A percentile compares a stretch with the other conserved stretches of the same genome.
These are phyloP conservation scores for Rhodotorula taiwanensis DNA, from an alignment of 768 basidiomycete species.

Conservation along the genomic window DNA sequence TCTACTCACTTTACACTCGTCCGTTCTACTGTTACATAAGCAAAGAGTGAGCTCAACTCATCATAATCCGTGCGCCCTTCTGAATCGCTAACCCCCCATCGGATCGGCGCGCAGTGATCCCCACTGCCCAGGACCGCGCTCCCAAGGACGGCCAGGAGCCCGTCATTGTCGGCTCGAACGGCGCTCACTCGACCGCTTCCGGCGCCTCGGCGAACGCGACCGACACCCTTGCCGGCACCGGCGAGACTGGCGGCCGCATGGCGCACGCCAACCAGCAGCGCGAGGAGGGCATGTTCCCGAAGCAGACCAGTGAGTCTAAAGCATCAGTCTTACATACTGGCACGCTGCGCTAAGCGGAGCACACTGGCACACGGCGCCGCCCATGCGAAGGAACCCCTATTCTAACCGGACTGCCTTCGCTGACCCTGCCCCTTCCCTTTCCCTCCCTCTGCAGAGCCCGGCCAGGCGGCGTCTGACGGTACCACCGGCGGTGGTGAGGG, in stretches of 20 bases:
- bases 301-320: constrained; percentile 2
- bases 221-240: not conserved
- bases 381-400: too few species aligned
- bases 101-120: constrained; percentile 1
- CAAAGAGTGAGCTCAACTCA: not conserved
- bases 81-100: not conserved
- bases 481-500: not conserved
- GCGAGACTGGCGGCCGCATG: constrained; percentile 7
- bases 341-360: too few species aligned
- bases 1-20: too few species aligned
- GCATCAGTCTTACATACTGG: too few species aligned
- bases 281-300: not conserved
- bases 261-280: constrained; percentile 8
- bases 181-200: not conserved
- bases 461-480: not conserved
- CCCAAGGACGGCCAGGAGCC: constrained; percentile 4
- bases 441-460: not conserved
- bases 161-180: constrained; percentile 4
- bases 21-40: not conserved
- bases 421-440: not conserved
- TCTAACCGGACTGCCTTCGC: not conserved
- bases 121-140: constrained; percentile 6
- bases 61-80: not conserved
- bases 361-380: too few species aligned
- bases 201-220: constrained; percentile 6